Conservation (phyloP, 805 yeast species). For the Deakozyma indianensis region DNA sequence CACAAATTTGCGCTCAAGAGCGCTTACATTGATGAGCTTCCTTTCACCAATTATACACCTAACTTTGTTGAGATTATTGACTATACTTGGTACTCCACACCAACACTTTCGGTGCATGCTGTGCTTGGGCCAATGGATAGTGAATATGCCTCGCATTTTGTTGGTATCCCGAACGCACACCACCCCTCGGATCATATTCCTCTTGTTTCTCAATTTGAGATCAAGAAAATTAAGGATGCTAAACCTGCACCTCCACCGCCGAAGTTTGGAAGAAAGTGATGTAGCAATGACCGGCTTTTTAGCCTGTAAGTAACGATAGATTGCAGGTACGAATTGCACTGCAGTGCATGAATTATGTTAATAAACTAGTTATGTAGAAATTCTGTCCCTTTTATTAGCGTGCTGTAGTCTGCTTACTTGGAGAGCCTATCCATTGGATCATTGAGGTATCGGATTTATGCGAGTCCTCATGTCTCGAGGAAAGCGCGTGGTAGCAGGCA, state of each 20-base stretch:
- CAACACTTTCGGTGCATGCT: slow-evolving; percentile 69
- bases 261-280: not conserved
- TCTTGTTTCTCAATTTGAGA: slow-evolving; percentile 50
- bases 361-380: not conserved
- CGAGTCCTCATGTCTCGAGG: too few species aligned
- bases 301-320: slow-evolving; percentile 1
- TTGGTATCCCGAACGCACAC: slow-evolving; percentile 90
- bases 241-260: not conserved
- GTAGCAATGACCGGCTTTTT: not conserved
- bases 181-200: slow-evolving; percentile 93
- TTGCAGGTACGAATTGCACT: not conserved
- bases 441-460: too few species aligned
- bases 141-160: slow-evolving; percentile 57
- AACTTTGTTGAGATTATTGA: slow-evolving; percentile 87
- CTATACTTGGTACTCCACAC: slow-evolving; percentile 87
- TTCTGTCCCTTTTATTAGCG: too few species aligned
- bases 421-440: too few species aligned
- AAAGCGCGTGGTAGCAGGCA: too few species aligned
- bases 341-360: not conserved
- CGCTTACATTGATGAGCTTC: slow-evolving; percentile 75
- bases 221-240: not conserved
- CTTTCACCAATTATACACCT: slow-evolving; percentile 91
- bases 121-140: slow-evolving; percentile 72
- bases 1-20: slow-evolving; percentile 74
- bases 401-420: too few species aligned